Evolutionary conservation across 306 rosid species (phyloP).

Genomic region (Castanopsis chinensis): DNA sequence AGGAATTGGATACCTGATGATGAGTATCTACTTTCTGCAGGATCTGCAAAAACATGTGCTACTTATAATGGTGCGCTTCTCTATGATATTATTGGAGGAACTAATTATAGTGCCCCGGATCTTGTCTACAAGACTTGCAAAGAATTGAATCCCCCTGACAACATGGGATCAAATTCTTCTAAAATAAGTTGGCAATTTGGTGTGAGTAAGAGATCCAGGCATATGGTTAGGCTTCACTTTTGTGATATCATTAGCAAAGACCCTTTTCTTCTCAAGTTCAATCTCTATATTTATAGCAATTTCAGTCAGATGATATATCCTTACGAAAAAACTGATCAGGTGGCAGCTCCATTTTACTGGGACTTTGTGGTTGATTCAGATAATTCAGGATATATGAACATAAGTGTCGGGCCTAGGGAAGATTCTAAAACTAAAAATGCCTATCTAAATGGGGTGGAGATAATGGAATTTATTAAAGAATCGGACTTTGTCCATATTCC

Average conservation of each 20-base stretch:
- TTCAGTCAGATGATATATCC: not conserved
- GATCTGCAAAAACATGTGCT: not conserved
- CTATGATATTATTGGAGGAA: not conserved
- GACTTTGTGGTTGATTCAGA: constrained; percentile 38
- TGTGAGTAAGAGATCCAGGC: constrained; percentile 17
- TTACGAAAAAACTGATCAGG: fast-evolving
- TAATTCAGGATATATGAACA: constrained; percentile 8
- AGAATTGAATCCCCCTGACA: not conserved
- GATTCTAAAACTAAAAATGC: not conserved
- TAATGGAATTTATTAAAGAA: constrained; percentile 23
- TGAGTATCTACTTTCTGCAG: not conserved
- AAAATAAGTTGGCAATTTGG: constrained; percentile 34
- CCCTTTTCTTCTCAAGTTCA: fast-evolving
- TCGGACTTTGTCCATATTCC: not conserved
- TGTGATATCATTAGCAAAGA: constrained; percentile 10
- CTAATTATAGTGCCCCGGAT: constrained; percentile 9
- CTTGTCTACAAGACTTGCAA: constrained; percentile 31
- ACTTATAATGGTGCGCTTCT: fast-evolving
- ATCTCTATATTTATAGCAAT: not conserved
- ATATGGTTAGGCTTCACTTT: constrained; percentile 44
- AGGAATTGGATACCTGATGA: constrained; percentile 45
- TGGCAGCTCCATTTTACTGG: constrained; percentile 23
- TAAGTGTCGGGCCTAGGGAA: not conserved
- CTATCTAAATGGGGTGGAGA: constrained; percentile 43
- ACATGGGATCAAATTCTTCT: fast-evolving